Evolutionary conservation across 2,329 filamentous ascomycete species (phyloP).

Genomic region (Exophiala calicioides): DNA sequence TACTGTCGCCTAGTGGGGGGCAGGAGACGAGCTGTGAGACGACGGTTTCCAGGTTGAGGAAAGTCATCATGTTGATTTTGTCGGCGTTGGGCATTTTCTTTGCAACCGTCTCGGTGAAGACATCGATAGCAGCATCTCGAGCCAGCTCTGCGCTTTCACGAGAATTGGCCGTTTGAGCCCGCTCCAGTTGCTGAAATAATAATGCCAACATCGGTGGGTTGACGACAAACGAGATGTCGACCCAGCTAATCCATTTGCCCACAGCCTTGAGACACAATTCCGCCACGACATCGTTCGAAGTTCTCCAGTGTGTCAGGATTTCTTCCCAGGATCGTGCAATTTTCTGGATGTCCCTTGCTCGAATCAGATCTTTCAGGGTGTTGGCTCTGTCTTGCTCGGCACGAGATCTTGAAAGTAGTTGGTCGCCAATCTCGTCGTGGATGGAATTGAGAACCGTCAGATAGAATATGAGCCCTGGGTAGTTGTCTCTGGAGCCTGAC

Average conservation of each 20-base stretch:
- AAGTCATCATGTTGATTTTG: slow-evolving; percentile 91
- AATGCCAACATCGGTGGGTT: slow-evolving; percentile 83
- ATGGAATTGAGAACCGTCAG: slow-evolving; percentile 84
- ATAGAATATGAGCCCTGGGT: slow-evolving; percentile 78
- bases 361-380: slow-evolving; percentile 85
- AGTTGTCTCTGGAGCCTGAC: slow-evolving; percentile 66
- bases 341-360: slow-evolving; percentile 82
- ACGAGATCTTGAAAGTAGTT: slow-evolving; percentile 75
- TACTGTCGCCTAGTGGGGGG: slow-evolving; percentile 74
- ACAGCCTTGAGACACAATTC: slow-evolving; percentile 91
- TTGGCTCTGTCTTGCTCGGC: slow-evolving; percentile 82
- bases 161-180: slow-evolving; percentile 61
- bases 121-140: slow-evolving; percentile 87
- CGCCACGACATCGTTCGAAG: slow-evolving; percentile 69
- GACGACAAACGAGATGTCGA: slow-evolving; percentile 90
- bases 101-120: slow-evolving; percentile 90
- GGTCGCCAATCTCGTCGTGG: slow-evolving; percentile 96
- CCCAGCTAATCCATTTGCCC: slow-evolving; percentile 98
- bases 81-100: slow-evolving; percentile 97
- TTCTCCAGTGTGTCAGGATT: slow-evolving; percentile 75
- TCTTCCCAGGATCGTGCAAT: slow-evolving; percentile 90
- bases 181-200: slow-evolving; percentile 84
- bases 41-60: slow-evolving; percentile 83
- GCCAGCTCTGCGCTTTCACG: slow-evolving; percentile 76
- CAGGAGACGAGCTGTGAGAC: slow-evolving; percentile 83